Percentiles rank a stretch among this genome's conserved stretches.
These are phyloP conservation scores for Xylaria sp. DNA, from an alignment of 2,329 filamentous ascomycete genomes.

Conservation along the genomic window DNA sequence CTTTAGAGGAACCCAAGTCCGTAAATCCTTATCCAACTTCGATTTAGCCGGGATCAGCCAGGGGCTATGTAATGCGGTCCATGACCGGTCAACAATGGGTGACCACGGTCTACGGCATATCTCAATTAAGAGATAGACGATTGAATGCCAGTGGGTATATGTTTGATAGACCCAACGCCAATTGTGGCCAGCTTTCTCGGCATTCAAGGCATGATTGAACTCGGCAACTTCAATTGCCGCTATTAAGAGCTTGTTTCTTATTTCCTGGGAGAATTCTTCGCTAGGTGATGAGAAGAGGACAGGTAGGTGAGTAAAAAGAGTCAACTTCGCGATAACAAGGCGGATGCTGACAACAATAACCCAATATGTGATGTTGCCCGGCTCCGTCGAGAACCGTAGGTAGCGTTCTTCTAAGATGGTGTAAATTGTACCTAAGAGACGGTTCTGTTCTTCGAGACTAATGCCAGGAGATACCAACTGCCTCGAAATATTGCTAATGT, in stretches of 20 bases:
- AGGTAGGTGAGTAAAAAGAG: conserved; percentile 80
- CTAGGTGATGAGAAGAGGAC: conserved; percentile 59
- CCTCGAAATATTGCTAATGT: conserved; percentile 51
- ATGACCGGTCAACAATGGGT: conserved; percentile 44
- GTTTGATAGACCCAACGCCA: conserved; percentile 63
- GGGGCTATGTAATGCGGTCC: conserved; percentile 44
- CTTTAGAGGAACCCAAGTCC: conserved; percentile 55
- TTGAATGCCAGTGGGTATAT: conserved; percentile 63
- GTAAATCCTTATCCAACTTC: conserved; percentile 45
- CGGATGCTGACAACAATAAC: conserved; percentile 67
- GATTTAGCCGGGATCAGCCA: conserved; percentile 45
- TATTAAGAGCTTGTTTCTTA: conserved; percentile 74
- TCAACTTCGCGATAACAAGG: conserved; percentile 81
- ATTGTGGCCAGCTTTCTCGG: conserved; percentile 60
- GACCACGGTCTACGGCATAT: conserved; percentile 49
- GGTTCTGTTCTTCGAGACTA: conserved; percentile 54
- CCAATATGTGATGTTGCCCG: conserved; percentile 52
- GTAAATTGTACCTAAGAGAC: conserved; percentile 39
- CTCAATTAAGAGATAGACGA: conserved; percentile 61
- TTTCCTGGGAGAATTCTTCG: conserved; percentile 53
- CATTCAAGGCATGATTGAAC: conserved; percentile 72
- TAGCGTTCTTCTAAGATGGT: conserved; percentile 55
- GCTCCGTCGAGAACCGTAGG: conserved; percentile 52
- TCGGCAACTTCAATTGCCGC: conserved; percentile 81
- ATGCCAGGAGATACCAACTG: conserved; percentile 51